Base-by-base conservation (phyloP, 2,329 filamentous ascomycete genomes). In the Aspergillus sp. region DNA sequence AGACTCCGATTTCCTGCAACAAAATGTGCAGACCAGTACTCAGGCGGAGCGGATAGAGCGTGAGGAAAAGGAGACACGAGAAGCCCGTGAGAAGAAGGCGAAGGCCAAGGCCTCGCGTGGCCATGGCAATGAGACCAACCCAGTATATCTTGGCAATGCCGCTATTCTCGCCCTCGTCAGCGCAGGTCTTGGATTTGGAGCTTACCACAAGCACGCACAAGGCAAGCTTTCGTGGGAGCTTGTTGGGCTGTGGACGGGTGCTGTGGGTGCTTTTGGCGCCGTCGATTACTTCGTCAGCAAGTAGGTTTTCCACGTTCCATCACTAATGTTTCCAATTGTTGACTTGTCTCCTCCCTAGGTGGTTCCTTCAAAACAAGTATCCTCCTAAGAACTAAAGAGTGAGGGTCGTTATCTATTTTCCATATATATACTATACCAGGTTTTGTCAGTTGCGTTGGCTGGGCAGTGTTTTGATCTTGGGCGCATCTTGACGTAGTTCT, bases 361-460 rank as follows among this genome's bases (percentile, higher is more conserved):
- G 79, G 75, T 73, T 81, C 55, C 69, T 81, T 61, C 75, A 79
- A 66, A 81, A 80, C 72, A 81, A 80, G 66, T 81, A 76, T 63
- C 79, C 79, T 49, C 73, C 73, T 79, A 76, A 55, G 43, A 24
- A 18, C 22, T 38, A n/a, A 15, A 12, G 8, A 30, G 12, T 36
- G 20, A 50, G 38, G 39, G 36, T 47, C 24, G 30, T 22, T 49
- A 15, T 51, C 22, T n/a, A 20, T 36, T 55, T 11, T 30, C 4
- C 8, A 30, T 24, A 26, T 8, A 24, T 52, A 45, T 3, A 22
- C 53, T 54, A 32, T 54, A 49, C 44, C 38, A 54, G 18, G 13
- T 24, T 26, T 53, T 53, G 30, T 17, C 43, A 20, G 18, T 30
- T 41, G 22, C 39, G 11, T 41, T 22, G 36, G 36, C 32, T 43